These are phyloP conservation scores for Tricholoma terreum DNA, from an alignment of 768 basidiomycete species.

Conservation along the genomic window DNA sequence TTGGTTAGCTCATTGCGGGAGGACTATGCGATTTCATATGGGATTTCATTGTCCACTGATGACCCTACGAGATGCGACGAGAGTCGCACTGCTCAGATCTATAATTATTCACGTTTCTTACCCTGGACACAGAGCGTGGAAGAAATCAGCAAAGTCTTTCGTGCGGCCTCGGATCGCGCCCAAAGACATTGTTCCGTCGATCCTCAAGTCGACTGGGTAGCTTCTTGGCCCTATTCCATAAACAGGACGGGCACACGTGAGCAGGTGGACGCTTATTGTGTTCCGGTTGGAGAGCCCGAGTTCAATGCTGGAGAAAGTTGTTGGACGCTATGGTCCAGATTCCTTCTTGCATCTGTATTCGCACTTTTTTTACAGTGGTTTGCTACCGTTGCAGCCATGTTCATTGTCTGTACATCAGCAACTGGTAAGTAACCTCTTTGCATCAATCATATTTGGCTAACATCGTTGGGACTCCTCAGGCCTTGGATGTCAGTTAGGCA, in stretches of 20 bases:
- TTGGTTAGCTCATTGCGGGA: no score
- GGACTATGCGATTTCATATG: no score
- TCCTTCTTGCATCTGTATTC: conserved; percentile 16
- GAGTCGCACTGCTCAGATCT: conserved; percentile 23
- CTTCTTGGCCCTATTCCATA: background rate
- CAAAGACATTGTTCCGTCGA: conserved; percentile 15
- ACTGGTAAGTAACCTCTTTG: conserved; percentile 12
- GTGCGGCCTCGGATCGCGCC: conserved; percentile 17
- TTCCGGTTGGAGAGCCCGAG: background rate
- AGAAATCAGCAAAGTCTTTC: conserved; percentile 19
- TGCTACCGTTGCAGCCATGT: conserved; percentile 25
- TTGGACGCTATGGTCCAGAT: conserved; percentile 17
- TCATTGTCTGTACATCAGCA: conserved; percentile 25
- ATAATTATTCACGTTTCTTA: conserved; percentile 29
- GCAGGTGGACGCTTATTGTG: conserved; percentile 17
- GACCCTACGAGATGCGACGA: conserved; percentile 19
- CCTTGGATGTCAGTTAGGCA: conserved; percentile 31
- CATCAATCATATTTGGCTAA: background rate
- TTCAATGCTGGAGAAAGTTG: no score
- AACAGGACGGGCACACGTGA: conserved; percentile 17
- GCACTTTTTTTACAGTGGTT: conserved; percentile 27
- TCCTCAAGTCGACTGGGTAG: conserved; percentile 3
- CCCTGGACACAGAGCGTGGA: conserved; percentile 28
- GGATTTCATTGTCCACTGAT: conserved; percentile 1
- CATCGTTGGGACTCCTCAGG: conserved; percentile 13